phyloP scores from a whole-genome alignment of 805 yeast species.

The Hemisphaericaspora nanyangensis region DNA sequence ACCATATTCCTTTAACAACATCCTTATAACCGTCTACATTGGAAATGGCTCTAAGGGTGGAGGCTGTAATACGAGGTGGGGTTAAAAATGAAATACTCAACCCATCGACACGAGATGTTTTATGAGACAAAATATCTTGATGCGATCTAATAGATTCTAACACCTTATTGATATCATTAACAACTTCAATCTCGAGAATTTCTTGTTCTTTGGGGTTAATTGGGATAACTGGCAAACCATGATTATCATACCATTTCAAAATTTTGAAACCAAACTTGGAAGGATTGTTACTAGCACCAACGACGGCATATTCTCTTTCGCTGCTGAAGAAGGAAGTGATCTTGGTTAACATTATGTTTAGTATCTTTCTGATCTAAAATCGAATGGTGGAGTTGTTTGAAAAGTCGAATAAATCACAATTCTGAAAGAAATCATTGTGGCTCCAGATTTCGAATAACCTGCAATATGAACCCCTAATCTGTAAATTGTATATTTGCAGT shows the following conservation, averaged over 20 bases:
- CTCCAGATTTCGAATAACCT: too few species aligned
- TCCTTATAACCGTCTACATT: slow-evolving; percentile 36
- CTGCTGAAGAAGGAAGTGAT: slow-evolving; percentile 49
- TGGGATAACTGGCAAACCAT: slow-evolving; percentile 57
- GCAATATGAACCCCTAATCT: too few species aligned
- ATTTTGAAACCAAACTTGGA: slow-evolving; percentile 69
- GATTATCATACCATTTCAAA: slow-evolving; percentile 60
- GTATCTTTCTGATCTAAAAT: too few species aligned
- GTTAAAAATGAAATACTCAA: slow-evolving; percentile 67
- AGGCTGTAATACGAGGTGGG: slow-evolving; percentile 58
- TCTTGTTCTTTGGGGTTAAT: slow-evolving; percentile 54
- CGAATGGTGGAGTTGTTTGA: too few species aligned
- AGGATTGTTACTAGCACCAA: slow-evolving; percentile 68
- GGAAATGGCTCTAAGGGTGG: slow-evolving; percentile 32
- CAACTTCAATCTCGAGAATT: slow-evolving; percentile 44
- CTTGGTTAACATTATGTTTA: slow-evolving; percentile 22
- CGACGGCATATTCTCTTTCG: slow-evolving; percentile 54
- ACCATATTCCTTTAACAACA: slow-evolving; percentile 62
- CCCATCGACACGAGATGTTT: slow-evolving; percentile 35
- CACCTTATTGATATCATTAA: slow-evolving; percentile 25
- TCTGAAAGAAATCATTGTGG: too few species aligned
- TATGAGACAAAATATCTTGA: slow-evolving; percentile 19
- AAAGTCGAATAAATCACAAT: too few species aligned
- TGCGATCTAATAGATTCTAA: slow-evolving; percentile 17
- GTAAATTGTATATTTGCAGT: too few species aligned